Evolutionary conservation across 441 rosid species (phyloP).

Genomic region (Corymbia calophylla): DNA sequence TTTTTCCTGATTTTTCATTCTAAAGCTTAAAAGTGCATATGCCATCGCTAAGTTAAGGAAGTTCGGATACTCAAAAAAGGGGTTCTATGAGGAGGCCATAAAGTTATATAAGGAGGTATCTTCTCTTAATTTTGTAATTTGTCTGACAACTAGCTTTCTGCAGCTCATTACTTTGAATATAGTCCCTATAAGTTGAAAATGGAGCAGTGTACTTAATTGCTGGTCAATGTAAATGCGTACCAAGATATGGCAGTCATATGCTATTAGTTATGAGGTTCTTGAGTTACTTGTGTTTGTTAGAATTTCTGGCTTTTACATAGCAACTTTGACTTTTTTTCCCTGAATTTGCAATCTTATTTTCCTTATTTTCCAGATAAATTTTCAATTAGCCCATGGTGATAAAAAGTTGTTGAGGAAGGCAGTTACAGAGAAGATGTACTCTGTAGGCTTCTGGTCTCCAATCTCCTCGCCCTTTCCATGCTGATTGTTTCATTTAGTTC

Average conservation of each 20-base stretch:
- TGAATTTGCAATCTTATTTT: neutral
- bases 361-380: conserved; percentile 50
- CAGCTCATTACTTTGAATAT: neutral
- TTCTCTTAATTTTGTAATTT: neutral
- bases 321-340: conserved; percentile 4
- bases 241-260: neutral
- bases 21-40: conserved; percentile 84
- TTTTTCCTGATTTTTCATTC: conserved; percentile 2
- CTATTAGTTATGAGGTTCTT: neutral
- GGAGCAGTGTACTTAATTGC: neutral
- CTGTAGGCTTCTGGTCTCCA: conserved; percentile 50
- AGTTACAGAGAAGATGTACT: conserved; percentile 86
- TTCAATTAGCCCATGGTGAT: conserved; percentile 64
- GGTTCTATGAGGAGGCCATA: conserved; percentile 72
- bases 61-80: conserved; percentile 70
- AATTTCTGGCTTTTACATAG: neutral
- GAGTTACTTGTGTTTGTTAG: neutral
- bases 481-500: neutral
- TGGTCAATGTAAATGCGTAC: neutral
- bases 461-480: neutral
- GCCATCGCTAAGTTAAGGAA: conserved; percentile 80
- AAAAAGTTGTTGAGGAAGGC: conserved; percentile 65
- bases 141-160: neutral
- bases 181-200: neutral
- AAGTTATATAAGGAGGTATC: conserved; percentile 72